Conservation (phyloP, 805 yeast genomes). For the Priceomyces castillae region DNA sequence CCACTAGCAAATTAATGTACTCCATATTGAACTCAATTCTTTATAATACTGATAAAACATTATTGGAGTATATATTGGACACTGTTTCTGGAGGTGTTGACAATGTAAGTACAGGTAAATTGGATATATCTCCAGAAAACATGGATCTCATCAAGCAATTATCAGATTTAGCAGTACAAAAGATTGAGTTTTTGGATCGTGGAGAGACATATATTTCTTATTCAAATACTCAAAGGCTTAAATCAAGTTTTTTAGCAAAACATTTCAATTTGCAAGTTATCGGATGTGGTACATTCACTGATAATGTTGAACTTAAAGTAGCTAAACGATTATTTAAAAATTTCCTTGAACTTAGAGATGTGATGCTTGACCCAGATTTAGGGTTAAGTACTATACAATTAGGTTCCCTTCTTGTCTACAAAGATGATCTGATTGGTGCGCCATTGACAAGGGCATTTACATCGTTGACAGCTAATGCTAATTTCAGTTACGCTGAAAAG, state of each 20-base stretch:
- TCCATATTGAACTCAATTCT: slow-evolving; percentile 31
- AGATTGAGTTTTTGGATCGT: slow-evolving; percentile 49
- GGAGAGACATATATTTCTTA: slow-evolving; percentile 57
- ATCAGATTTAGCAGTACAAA: slow-evolving; percentile 34
- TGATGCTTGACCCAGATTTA: slow-evolving; percentile 51
- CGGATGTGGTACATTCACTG: slow-evolving; percentile 51
- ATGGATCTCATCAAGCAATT: slow-evolving; percentile 27
- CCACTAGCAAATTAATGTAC: slow-evolving; percentile 34
- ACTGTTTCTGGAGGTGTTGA: slow-evolving; percentile 23
- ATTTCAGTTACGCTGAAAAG: slow-evolving; percentile 49
- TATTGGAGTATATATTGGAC: slow-evolving; percentile 27
- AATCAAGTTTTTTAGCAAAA: slow-evolving; percentile 54
- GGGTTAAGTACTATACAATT: slow-evolving; percentile 51
- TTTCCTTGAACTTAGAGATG: slow-evolving; percentile 51
- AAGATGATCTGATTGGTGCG: slow-evolving; percentile 37
- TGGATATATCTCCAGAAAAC: slow-evolving; percentile 22
- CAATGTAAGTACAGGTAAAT: slow-evolving; percentile 8
- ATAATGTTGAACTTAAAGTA: slow-evolving; percentile 41
- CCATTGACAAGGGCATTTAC: slow-evolving; percentile 46
- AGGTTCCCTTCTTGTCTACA: slow-evolving; percentile 53
- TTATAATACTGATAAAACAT: slow-evolving; percentile 20
- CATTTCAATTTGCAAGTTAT: slow-evolving; percentile 58
- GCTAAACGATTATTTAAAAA: slow-evolving; percentile 48
- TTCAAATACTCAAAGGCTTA: slow-evolving; percentile 46
- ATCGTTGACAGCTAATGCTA: slow-evolving; percentile 53